Base-by-base conservation (phyloP, 176 grass and related monocot species). In the Coix lacrymajobi region DNA sequence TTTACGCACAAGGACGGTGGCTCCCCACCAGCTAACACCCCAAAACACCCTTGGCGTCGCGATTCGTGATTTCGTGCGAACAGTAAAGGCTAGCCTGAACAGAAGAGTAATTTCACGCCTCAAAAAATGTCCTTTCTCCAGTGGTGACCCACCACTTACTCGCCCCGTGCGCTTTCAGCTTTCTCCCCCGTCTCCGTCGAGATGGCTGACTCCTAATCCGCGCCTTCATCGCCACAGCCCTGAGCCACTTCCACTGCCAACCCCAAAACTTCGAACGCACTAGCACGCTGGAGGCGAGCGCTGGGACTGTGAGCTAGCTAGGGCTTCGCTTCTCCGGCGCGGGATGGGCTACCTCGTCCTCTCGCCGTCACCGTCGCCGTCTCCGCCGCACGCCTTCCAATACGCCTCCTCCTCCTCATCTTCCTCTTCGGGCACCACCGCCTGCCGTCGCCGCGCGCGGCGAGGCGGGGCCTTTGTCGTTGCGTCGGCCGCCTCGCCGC, bases 311-410 rank as follows among this genome's bases (percentile, higher is more conserved):
- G 44, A 73, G 40, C 69, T 45, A 52, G 51, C 87, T 81, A 79
- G 87, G 90, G 31, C 67, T 85, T 75, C 44, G 29, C 51, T n/a
- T 20, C 44, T 11, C 45, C 46, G n/a, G 46, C 8, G 80, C 85
- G 84, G 84, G 71, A 89, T 87, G 81, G 87, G 84, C 19, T 87
- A 91, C 80, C 49, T 77, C 40, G 66, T 83, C 73, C 31, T 87
- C 24, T 80, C 85, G 67, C 82, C 83, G 33, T 43, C 86, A 46
- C 85, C 80, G 83, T 80, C 85, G 67, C 82, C 70, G 33, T 43
- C 86, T 46, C 85, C 84, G 86, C 73, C 83, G 73, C 75, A 84
- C 40, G 48, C 80, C 29, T 29, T 83, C 61, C 84, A 51, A 11
- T 39, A 44, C 22, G 28, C 13, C 26, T 30, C 25, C 74, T 54